Base-by-base conservation (phyloP, 2,329 filamentous ascomycete genomes). In the Claviceps maximensis region DNA sequence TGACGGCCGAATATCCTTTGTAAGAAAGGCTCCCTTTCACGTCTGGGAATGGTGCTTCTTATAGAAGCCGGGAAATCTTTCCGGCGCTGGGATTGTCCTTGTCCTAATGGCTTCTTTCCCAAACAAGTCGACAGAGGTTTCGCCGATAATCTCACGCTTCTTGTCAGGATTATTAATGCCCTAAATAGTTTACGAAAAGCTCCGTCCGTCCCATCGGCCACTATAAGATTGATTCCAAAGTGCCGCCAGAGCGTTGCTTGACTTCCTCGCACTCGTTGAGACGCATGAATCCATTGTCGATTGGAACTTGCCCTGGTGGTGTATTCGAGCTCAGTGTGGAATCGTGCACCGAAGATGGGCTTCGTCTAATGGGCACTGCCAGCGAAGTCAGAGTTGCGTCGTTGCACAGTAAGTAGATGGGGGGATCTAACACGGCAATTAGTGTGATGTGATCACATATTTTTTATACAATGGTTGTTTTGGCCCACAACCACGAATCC, bases 81-180 rank as follows among this genome's bases (percentile, higher is more conserved):
- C 86, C 87, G n/a, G 82, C 82, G 52, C 76, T 75, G 1, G 75
- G 68, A 0, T 84, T 83, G 63, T 84, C 75, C 57, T 82, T 79
- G 0, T 90, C 60, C 68, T 66, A 2, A 46, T 33, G 6, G 87
- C 89, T 65, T 89, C 84, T 55, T 83, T 74, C 67, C 95, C 84
- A 69, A 95, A 96, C 29, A 95, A 71, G 60, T 75, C 77, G 57
- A 76, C 38, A 46, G 46, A 51, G 13, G 41, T 55, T 10, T 57
- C 76, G 79, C 53, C 89, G 56, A 96, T 96, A 61, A 96, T 83
- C 72, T 95, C 95, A 53, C 90, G 78, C 77, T 95, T 96, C 19
- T 47, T 79, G 70, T 97, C 90, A 0, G 91, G 90, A 29, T 83
- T 88, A 0, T 71, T 73, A 27, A 95, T 80, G 19, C 89, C 91